Percentiles rank a stretch among this genome's conserved stretches.
Conservation (phyloP, 352 stramenopile species). For the Salisapilia sapeloensis region DNA sequence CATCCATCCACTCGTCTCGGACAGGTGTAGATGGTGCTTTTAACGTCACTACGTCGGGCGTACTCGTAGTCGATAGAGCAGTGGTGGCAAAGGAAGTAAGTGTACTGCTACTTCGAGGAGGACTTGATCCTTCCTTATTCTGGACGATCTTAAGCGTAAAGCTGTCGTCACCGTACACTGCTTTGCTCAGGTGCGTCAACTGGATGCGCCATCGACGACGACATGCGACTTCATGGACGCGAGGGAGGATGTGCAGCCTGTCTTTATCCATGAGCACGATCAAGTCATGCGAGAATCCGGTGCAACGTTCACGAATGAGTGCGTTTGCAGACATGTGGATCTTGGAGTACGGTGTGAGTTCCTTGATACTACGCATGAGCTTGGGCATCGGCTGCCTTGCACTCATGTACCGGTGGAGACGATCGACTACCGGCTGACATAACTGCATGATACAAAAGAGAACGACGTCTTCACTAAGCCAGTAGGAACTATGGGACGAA, state of each 20-base stretch:
- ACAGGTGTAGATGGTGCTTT: constrained; percentile 43
- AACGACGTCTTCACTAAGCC: constrained; percentile 79
- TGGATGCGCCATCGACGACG: constrained; percentile 50
- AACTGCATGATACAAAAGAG: constrained; percentile 76
- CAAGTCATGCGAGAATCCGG: constrained; percentile 52
- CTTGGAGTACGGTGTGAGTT: constrained; percentile 57
- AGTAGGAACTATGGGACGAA: constrained; percentile 78
- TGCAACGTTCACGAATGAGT: constrained; percentile 62
- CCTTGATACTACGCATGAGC: constrained; percentile 58
- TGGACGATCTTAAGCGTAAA: constrained; percentile 64
- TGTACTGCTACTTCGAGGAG: not conserved
- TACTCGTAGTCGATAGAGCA: constrained; percentile 5
- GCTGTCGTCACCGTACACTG: constrained; percentile 57
- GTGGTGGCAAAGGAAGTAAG: too few relatives aligned
- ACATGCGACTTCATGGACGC: constrained; percentile 46
- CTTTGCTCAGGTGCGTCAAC: constrained; percentile 26
- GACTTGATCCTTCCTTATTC: constrained; percentile 6
- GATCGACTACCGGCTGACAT: constrained; percentile 68
- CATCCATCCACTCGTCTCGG: constrained; percentile 48
- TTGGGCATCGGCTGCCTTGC: constrained; percentile 47
- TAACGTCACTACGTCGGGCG: constrained; percentile 22
- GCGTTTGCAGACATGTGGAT: constrained; percentile 49
- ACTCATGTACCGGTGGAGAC: constrained; percentile 68
- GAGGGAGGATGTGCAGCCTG: constrained; percentile 39
- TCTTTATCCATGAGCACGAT: constrained; percentile 61